These are phyloP conservation scores for Nicotiana otophora DNA, from an alignment of 257 asterid species.

Conservation along the genomic window DNA sequence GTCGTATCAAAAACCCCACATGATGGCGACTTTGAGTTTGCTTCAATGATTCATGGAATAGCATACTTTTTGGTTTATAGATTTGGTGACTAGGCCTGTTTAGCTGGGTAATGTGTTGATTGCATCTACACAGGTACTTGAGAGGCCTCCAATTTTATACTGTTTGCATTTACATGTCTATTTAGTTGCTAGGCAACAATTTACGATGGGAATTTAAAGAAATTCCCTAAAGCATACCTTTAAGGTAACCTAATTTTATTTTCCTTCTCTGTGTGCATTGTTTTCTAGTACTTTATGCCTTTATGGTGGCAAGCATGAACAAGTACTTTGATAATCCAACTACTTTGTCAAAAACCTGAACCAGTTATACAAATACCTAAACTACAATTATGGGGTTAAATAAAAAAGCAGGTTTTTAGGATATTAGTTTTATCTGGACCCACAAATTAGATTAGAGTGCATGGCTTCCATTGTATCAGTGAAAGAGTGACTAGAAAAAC, in stretches of 20 bases:
- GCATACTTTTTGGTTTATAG: background rate
- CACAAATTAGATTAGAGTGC: background rate
- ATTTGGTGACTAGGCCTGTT: background rate
- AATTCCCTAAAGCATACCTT: background rate
- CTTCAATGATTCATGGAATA: background rate
- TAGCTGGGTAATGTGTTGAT: background rate
- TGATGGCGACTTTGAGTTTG: background rate
- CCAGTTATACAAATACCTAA: background rate
- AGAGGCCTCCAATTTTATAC: background rate
- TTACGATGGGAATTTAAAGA: too few species aligned
- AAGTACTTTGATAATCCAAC: background rate
- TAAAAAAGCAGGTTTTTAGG: background rate
- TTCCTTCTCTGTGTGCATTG: background rate
- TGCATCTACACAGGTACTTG: background rate
- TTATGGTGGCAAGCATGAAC: background rate
- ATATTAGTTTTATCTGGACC: background rate
- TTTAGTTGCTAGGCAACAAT: background rate
- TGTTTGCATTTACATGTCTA: background rate
- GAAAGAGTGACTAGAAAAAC: too few species aligned
- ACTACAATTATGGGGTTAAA: background rate
- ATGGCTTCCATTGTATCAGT: background rate
- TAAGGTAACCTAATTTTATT: background rate
- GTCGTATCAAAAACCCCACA: background rate
- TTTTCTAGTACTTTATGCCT: background rate
- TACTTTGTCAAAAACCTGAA: background rate